Base-by-base conservation (phyloP, 495 filamentous ascomycete species). In the Podospora conica region DNA sequence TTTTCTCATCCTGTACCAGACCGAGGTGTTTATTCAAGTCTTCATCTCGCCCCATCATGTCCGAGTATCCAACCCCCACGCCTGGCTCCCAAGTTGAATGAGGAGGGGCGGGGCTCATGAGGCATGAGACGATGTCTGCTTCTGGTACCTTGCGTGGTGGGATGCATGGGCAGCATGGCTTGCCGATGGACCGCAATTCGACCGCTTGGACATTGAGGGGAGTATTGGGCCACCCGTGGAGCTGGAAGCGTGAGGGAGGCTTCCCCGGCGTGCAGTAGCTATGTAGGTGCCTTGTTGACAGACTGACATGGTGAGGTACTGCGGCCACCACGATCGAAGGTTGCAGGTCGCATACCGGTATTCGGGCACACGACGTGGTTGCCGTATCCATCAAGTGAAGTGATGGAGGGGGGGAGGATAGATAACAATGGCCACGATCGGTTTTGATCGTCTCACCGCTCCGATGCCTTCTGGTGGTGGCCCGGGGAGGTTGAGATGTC, bases 71-170 rank as follows among this genome's bases (percentile, higher is more conserved):
- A 48, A 48, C 40, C 40, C 40, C 40, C 40, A 48, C 40, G 40
- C 40, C 15, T 48, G 18, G 40, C 40, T 48, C 40, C 40, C 40
- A 8, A 48, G 40, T 48, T 48, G 40, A 48, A 48, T 48, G 40
- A 48, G 40, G 40, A 48, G 40, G 40, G 18, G 40, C 40, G 40
- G 40, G 40, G 40, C 40, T 18, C 15, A 22, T 22, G 22, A 57
- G 22, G 23, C 55, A 57, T 57, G 25, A 57, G 55, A 23, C 60
- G 33, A 21, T 10, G 23, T 55, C 23, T 53, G 40, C 33, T 40
- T 58, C 63, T 29, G 55, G 63, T 64, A 31, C 63, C 63, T 56
- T 64, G 63, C 63, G 63, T 64, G 21, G 28, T 31, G 55, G 63
- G 27, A 28, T 9, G 62, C 33, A 12, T 31, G 55, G 63, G 27